Conservation (phyloP, 2,329 filamentous ascomycete genomes). For the Ophiosphaerella narmari region DNA sequence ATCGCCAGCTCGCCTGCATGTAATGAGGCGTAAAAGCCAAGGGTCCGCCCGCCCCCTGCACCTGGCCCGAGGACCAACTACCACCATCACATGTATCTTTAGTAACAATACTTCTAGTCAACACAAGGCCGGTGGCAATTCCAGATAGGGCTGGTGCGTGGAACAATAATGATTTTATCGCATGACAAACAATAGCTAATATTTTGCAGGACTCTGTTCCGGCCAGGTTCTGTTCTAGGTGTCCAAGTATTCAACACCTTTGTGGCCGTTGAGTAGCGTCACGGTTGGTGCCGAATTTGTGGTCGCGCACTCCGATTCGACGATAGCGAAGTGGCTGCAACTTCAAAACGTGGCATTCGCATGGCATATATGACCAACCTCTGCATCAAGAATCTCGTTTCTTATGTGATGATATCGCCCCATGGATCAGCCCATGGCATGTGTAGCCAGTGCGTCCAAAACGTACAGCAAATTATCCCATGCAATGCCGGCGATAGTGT, state of each 20-base stretch:
- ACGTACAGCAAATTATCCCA: slow-evolving; percentile 9
- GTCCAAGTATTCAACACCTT: neutral
- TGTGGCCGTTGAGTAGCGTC: neutral
- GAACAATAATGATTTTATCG: neutral
- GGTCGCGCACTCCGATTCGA: slow-evolving; percentile 11
- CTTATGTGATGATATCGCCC: slow-evolving; percentile 13
- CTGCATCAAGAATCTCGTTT: slow-evolving; percentile 1
- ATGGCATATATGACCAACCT: neutral
- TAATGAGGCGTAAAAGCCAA: slow-evolving; percentile 11
- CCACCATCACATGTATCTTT: slow-evolving; percentile 15
- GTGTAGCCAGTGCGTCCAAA: slow-evolving; percentile 2
- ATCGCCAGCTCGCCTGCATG: neutral
- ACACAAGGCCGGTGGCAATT: slow-evolving; percentile 8
- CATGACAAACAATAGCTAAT: neutral
- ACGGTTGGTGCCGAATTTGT: neutral
- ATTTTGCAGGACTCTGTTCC: neutral
- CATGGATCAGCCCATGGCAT: slow-evolving; percentile 21
- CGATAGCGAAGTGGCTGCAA: slow-evolving; percentile 3
- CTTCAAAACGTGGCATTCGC: slow-evolving; percentile 1
- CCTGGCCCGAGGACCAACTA: slow-evolving; percentile 8
- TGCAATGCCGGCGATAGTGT: slow-evolving; percentile 17
- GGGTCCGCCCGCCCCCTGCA: slow-evolving; percentile 13
- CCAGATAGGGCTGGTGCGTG: neutral
- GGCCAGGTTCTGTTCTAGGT: neutral
- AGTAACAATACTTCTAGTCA: slow-evolving; percentile 19